Conservation (phyloP, 345 rosid genomes). For the Salix viminalis region DNA sequence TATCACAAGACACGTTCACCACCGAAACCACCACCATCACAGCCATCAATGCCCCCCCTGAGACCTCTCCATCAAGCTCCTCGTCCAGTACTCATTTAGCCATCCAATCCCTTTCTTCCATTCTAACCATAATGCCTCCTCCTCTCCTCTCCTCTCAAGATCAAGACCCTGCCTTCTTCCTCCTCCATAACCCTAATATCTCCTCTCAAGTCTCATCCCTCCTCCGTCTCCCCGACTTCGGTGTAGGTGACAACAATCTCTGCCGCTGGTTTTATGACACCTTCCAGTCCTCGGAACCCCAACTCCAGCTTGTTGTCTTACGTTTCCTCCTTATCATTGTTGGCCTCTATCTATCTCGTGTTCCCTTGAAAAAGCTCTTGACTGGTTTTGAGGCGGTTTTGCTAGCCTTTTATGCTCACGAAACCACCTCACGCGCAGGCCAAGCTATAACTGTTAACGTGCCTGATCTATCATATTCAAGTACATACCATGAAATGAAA, state of each 20-base stretch:
- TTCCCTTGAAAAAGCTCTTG: slow-evolving; percentile 46
- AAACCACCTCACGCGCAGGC: slow-evolving; percentile 55
- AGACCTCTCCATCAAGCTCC: slow-evolving; percentile 11
- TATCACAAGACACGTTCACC: not conserved
- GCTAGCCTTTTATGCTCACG: slow-evolving; percentile 75
- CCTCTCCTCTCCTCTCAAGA: slow-evolving; percentile 23
- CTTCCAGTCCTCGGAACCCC: slow-evolving; percentile 55
- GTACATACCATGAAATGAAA: slow-evolving; percentile 70
- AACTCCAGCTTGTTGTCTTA: slow-evolving; percentile 67
- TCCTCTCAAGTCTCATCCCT: slow-evolving; percentile 60
- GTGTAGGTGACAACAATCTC: slow-evolving; percentile 72
- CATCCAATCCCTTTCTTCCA: slow-evolving; percentile 42
- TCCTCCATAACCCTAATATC: slow-evolving; percentile 52
- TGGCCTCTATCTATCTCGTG: slow-evolving; percentile 76
- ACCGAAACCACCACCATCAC: slow-evolving; percentile 1
- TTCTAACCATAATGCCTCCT: slow-evolving; percentile 40
- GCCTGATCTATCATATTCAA: slow-evolving; percentile 68
- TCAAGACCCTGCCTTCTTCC: slow-evolving; percentile 34
- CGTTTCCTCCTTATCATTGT: slow-evolving; percentile 65
- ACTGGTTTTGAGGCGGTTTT: slow-evolving; percentile 86
- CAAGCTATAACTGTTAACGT: slow-evolving; percentile 59
- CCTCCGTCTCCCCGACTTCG: slow-evolving; percentile 62
- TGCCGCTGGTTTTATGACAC: slow-evolving; percentile 95
- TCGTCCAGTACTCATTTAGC: slow-evolving; percentile 32
- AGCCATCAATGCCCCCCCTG: not conserved